Percentiles rank a stretch among this genome's conserved stretches.
Evolutionary conservation across 805 yeast genomes (phyloP).

Genomic region (Teunomyces funiuensis): DNA sequence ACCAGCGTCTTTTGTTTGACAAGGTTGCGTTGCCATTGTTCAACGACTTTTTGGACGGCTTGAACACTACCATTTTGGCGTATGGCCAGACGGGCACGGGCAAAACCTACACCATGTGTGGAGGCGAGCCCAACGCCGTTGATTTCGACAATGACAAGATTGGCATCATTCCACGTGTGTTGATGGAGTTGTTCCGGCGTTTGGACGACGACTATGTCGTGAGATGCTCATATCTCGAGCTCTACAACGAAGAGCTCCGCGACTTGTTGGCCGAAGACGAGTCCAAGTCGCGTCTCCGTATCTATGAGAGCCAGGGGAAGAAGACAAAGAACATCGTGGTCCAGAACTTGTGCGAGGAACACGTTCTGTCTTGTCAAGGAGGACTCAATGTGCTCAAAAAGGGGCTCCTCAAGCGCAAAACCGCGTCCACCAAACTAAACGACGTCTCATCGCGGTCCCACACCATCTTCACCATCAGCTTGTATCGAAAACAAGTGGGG

Average conservation of each 20-base stretch:
- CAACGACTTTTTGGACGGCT: slow-evolving; percentile 58
- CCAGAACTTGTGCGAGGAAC: slow-evolving; percentile 64
- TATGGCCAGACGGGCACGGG: slow-evolving; percentile 89
- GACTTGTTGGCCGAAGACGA: slow-evolving; percentile 63
- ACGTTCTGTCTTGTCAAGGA: slow-evolving; percentile 51
- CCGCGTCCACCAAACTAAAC: slow-evolving; percentile 73
- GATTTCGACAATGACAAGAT: slow-evolving; percentile 29
- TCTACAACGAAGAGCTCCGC: slow-evolving; percentile 82
- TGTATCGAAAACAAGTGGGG: slow-evolving; percentile 47
- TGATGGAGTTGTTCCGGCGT: slow-evolving; percentile 50
- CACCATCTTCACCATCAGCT: slow-evolving; percentile 66
- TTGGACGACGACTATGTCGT: slow-evolving; percentile 60
- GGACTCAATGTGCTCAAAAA: slow-evolving; percentile 56
- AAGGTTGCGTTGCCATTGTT: slow-evolving; percentile 73
- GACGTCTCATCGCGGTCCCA: slow-evolving; percentile 75
- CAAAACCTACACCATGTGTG: slow-evolving; percentile 75
- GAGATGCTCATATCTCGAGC: slow-evolving; percentile 77
- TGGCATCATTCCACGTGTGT: slow-evolving; percentile 59
- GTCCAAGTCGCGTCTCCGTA: slow-evolving; percentile 26
- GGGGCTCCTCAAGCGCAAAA: slow-evolving; percentile 61
- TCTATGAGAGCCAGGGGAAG: slow-evolving; percentile 31
- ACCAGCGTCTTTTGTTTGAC: slow-evolving; percentile 64
- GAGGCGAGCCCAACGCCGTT: slow-evolving; percentile 19
- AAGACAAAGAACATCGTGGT: slow-evolving; percentile 40
- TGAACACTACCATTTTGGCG: slow-evolving; percentile 76